Conservation (phyloP, 2,329 filamentous ascomycete species). For the Daldinia sp. region DNA sequence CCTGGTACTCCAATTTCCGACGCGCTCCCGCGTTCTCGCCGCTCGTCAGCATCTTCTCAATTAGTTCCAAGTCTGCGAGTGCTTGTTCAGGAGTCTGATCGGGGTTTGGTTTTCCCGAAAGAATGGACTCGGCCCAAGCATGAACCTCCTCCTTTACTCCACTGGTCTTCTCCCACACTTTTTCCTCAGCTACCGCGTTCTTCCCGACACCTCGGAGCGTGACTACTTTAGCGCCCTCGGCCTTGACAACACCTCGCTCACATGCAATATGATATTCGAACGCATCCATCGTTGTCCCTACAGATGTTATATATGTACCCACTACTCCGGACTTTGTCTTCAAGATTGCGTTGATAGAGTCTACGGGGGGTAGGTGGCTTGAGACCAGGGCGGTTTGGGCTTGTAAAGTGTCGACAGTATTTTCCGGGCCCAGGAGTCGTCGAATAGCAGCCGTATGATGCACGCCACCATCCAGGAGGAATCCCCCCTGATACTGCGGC, state of each 20-base stretch:
- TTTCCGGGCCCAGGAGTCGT: slow-evolving; percentile 60
- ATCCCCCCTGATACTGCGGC: slow-evolving; percentile 77
- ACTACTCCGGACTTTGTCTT: slow-evolving; percentile 61
- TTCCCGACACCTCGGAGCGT: slow-evolving; percentile 48
- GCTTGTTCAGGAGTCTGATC: slow-evolving; percentile 65
- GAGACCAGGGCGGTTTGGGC: slow-evolving; percentile 65
- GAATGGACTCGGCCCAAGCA: slow-evolving; percentile 65
- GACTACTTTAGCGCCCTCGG: slow-evolving; percentile 55
- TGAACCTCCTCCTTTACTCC: slow-evolving; percentile 68
- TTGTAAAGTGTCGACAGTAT: slow-evolving; percentile 57
- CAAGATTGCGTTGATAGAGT: slow-evolving; percentile 69
- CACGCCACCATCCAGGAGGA: slow-evolving; percentile 78
- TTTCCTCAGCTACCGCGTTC: slow-evolving; percentile 52
- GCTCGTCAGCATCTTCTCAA: slow-evolving; percentile 61
- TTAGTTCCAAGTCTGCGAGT: slow-evolving; percentile 66
- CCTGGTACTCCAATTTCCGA: slow-evolving; percentile 53
- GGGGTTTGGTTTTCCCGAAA: slow-evolving; percentile 56
- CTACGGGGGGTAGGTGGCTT: slow-evolving; percentile 68
- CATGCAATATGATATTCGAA: slow-evolving; percentile 66
- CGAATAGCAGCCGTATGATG: slow-evolving; percentile 73
- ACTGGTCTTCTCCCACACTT: slow-evolving; percentile 58
- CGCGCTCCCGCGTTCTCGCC: slow-evolving; percentile 53
- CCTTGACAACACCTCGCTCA: slow-evolving; percentile 63
- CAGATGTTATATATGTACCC: slow-evolving; percentile 66
- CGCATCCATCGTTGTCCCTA: slow-evolving; percentile 62